Conservation (phyloP, 345 rosid genomes). For the Cardamine occulta region DNA sequence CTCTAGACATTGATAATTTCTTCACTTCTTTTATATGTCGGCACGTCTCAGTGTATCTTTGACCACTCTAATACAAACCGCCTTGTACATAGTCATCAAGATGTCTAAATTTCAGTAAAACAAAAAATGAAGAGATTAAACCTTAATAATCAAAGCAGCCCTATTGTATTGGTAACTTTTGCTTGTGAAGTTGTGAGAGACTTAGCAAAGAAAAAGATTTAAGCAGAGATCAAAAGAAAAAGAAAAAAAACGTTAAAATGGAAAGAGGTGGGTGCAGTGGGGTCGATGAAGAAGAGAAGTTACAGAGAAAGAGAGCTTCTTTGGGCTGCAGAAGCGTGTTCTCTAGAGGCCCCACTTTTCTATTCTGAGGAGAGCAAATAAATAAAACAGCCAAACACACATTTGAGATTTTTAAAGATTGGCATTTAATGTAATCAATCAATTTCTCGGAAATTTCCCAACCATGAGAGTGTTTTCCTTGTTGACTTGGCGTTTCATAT, state of each 20-base stretch:
- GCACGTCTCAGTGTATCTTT: constrained; percentile 21
- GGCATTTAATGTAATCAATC: constrained; percentile 37
- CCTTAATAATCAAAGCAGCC: constrained; percentile 1
- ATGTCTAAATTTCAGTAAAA: background rate
- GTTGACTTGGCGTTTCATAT: background rate
- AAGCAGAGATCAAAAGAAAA: constrained; percentile 17
- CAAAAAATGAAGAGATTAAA: background rate
- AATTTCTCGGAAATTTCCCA: constrained; percentile 27
- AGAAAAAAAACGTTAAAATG: too few species aligned
- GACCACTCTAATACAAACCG: constrained; percentile 20
- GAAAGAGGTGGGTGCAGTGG: constrained; percentile 1
- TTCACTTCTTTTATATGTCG: constrained; percentile 34
- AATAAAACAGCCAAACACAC: constrained; percentile 10
- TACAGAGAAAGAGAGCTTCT: constrained; percentile 33
- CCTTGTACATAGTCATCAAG: background rate
- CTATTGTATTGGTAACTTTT: constrained; percentile 14
- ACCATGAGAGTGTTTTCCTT: constrained; percentile 1
- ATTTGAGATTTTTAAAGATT: background rate
- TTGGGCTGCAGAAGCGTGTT: constrained; percentile 37
- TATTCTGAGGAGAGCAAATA: constrained; percentile 22
- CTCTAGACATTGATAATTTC: constrained; percentile 8
- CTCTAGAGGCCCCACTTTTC: constrained; percentile 25
- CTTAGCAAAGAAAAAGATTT: constrained; percentile 5
- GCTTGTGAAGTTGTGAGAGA: too few species aligned
- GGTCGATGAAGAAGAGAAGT: constrained; percentile 18